Base-by-base conservation (phyloP, 805 yeast genomes). In the Sugiyamaella boreocaroliniensis region DNA sequence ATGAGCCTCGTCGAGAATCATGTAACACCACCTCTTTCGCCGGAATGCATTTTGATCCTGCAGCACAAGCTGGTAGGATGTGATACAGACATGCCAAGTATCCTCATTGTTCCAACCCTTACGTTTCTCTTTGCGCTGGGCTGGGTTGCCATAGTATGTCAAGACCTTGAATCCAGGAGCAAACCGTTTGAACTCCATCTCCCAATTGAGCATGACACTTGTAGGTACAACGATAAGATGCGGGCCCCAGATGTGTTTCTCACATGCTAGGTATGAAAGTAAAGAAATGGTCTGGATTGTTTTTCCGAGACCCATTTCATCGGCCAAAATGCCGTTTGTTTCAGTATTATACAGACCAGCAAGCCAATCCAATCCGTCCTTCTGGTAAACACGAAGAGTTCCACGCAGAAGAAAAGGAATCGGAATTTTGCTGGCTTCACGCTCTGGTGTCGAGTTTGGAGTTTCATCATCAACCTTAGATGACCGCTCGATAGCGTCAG, bases 61-160 rank as follows among this genome's bases (percentile, higher is more conserved):
- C 10, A 93, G 90, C n/a, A 95, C 97, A 46, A 93, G 76, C 68
- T 93, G 99, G 65, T 93, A 93, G 0, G 98, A 92, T 0, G 98
- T 95, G 57, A 93, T 92, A 65, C 98, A 92, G 12, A 93, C 93
- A 68, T 93, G 98, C 75, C 95, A 93, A 0, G 96, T 81, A 65
- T 92, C 95, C 0, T 89, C 95, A 51, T 88, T 89, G 64, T 92
- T 92, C 99, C 99, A 93, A 1, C 99, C 99, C 58, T 85, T 85
- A 62, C 99, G 81, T 65, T 93, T 93, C 58, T 88, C 93, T 47
- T 90, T 90, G 65, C 99, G 83, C 67, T 93, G 98, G 62, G 88
- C 96, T 0, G 98, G 99, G 14, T 95, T 83, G 0, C 99, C 99
- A 63, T 92, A 93, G 68, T 93, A 93, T 0, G 98, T 93, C 66